Evolutionary conservation across 2,329 filamentous ascomycete genomes (phyloP), one percentile per base, ranked within the genome.

Genomic region (Dactylonectria estremocensis): DNA sequence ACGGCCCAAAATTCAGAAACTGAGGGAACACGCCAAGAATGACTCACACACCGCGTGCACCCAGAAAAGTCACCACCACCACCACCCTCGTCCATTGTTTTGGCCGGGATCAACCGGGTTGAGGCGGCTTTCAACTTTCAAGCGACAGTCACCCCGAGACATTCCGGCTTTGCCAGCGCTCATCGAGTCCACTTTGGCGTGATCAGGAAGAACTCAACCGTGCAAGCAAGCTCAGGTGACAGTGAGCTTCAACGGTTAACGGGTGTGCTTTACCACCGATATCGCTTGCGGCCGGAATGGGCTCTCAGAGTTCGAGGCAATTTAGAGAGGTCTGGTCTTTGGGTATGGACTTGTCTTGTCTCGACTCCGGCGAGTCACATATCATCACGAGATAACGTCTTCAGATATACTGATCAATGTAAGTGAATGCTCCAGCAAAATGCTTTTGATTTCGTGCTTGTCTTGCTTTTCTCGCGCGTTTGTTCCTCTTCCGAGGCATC

Each of bases 361-460:
- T 40, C 58, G 52, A 18, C 54, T 53, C 35, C 28, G 40, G 14
- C 57, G 48, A 24, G 43, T 55, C 43, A 67, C 24, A 45, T 55
- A 43, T 60, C 18, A 40, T 60, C 61, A 61, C 66, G 54, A 20
- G 40, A 48, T 33, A 55, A 40, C 18, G 24, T 59, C 24, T 52
- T 45, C 49, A 59, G 31, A n/a, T 48, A 24, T 40, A 64, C 55
- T 40, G 54, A 48, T 48, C 59, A 53, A 54, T 53, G 56, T 57
- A 57, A 61, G 52, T 61, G 50, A 61, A 60, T 71, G 67, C 35
- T 68, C 61, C 68, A 74, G 74, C 72, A 75, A 71, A 76, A 76
- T 76, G 74, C 74, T 76, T 75, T 76, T 76, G 68, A 76, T 76
- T 76, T 76, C 70, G 74, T 76, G 73, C 73, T 76, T 76, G 74